Base-by-base conservation (phyloP, 2,329 filamentous ascomycete species). In the Massarina eburnea region DNA sequence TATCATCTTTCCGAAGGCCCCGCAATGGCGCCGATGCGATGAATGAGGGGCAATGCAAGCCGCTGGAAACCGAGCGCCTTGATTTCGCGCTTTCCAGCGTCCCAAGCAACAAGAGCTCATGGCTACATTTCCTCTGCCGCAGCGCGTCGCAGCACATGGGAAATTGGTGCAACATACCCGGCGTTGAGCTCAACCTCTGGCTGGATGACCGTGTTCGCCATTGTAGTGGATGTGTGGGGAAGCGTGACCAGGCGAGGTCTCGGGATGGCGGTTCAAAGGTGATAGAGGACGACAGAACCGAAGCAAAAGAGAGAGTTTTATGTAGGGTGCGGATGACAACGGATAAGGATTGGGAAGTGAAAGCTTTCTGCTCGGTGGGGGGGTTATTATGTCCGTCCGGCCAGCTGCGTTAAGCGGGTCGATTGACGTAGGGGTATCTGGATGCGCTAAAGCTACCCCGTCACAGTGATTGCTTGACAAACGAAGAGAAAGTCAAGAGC, bases 121-220 rank as follows among this genome's bases (percentile, higher is more conserved):
- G n/a, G 27, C 12, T 32, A 14, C 21, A 12, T 9, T 15, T 30
- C 12, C 20, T 26, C 17, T 20, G 39, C 30, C 15, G 30, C 18
- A 21, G 18, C 18, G 21, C 15, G 22, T 26, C n/a, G 33, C 14
- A 21, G 18, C 35, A 19, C 8, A 36, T 30, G 19, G 33, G 21
- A 30, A 32, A 33, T 40, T 38, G 41, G 39, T 26, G 42, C 33
- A 18, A 67, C 75, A 61, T 71, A 77, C 75, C 73, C 73, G 57
- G 75, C 73, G 59, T 67, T 74, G 61, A 61, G 54, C 57, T 74
- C 73, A 45, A 70, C 71, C 46, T 76, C 72, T 41, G 71, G 72
- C 49, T 72, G 68, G 55, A 77, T 75, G 49, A 76, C 64, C 22
- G 74, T 76, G 65, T 76, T 70, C 52, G 75, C 71, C 74, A 77